A percentile compares a stretch with the other conserved stretches of the same genome.
Conservation (phyloP, 2,329 filamentous ascomycete genomes). For the Tolypocladium nubicola region DNA sequence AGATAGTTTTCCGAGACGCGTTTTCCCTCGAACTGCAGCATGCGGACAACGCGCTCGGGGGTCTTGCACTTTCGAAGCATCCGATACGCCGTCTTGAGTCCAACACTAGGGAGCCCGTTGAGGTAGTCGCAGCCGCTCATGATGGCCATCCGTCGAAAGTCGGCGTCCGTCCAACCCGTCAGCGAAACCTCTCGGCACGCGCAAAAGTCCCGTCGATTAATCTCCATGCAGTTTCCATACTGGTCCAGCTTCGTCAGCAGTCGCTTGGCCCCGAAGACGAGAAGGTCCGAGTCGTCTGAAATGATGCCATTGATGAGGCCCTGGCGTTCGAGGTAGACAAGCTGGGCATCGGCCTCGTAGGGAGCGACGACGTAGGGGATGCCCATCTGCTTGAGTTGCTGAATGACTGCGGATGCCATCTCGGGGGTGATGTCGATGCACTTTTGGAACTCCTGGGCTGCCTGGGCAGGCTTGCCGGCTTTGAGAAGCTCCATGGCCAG, state of each 20-base stretch:
- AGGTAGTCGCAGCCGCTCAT: constrained; percentile 94
- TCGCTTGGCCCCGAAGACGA: constrained; percentile 88
- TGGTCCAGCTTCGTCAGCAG: constrained; percentile 90
- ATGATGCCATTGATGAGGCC: constrained; percentile 80
- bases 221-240: constrained; percentile 85
- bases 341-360: constrained; percentile 94
- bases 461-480: constrained; percentile 70
- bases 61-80: constrained; percentile 84
- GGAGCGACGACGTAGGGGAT: constrained; percentile 89
- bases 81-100: constrained; percentile 86
- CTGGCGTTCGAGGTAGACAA: constrained; percentile 83
- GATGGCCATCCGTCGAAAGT: constrained; percentile 94
- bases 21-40: constrained; percentile 84
- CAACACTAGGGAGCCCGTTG: constrained; percentile 73
- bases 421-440: constrained; percentile 90
- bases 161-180: constrained; percentile 81
- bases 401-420: constrained; percentile 87
- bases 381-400: constrained; percentile 71
- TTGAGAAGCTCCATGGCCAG: constrained; percentile 69
- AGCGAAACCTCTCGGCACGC: constrained; percentile 80
- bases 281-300: constrained; percentile 90
- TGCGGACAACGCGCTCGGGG: constrained; percentile 69
- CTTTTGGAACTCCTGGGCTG: constrained; percentile 82
- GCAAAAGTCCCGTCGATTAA: constrained; percentile 81
- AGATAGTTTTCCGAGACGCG: constrained; percentile 75